Evolutionary conservation across 768 basidiomycete species (phyloP).

Genomic region (Tulasnella sp.): DNA sequence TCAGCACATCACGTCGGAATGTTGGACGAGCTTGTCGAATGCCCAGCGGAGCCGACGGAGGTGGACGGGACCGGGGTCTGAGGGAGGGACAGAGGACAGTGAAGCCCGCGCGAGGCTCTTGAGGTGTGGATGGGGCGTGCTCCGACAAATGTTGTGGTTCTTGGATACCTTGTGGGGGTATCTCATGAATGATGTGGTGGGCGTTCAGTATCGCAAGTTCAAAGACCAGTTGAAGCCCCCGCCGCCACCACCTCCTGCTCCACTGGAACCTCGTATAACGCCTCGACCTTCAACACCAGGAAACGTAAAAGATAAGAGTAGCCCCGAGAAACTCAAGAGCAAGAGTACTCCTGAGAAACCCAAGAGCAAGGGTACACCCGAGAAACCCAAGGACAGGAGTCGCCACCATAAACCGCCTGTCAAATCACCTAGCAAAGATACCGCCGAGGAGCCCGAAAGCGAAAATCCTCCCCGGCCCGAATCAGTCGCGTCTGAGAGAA

Average conservation of each 20-base stretch:
- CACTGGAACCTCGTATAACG: constrained; percentile 22
- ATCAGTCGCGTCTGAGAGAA: constrained; percentile 5
- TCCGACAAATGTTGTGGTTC: constrained; percentile 91
- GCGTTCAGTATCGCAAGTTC: constrained; percentile 75
- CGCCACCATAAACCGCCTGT: background rate
- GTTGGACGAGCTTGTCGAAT: constrained; percentile 86
- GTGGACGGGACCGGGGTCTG: constrained; percentile 79
- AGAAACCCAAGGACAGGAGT: background rate
- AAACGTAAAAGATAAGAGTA: background rate
- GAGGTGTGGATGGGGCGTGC: constrained; percentile 83
- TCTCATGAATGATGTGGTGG: constrained; percentile 88
- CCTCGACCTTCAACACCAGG: background rate
- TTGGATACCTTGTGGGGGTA: constrained; percentile 81
- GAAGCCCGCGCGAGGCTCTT: constrained; percentile 61
- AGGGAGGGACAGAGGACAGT: constrained; percentile 72
- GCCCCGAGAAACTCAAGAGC: background rate
- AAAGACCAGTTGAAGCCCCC: constrained; percentile 55
- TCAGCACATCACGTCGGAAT: constrained; percentile 74
- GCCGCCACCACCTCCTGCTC: background rate
- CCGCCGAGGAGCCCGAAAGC: background rate
- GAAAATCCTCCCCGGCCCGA: background rate
- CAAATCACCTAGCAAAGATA: background rate
- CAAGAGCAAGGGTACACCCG: background rate
- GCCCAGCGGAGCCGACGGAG: constrained; percentile 79
- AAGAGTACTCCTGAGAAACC: too few species aligned